Percentiles rank a stretch among this genome's conserved stretches.
phyloP scores from a whole-genome alignment of 179 eudicot species.

The Drosera spatulata region DNA sequence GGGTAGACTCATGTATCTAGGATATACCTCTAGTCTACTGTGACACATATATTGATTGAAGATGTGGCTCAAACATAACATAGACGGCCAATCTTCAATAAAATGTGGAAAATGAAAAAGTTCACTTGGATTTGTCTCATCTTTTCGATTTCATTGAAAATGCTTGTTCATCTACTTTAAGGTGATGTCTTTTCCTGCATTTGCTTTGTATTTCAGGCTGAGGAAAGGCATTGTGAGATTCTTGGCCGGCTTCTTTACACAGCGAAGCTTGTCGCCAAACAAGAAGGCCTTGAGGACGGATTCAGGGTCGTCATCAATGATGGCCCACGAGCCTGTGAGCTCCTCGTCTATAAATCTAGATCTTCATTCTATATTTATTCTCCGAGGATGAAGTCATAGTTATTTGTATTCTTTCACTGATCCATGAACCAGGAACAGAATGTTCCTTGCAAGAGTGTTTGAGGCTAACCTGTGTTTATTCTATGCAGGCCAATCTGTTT shows the following conservation, averaged over 20 bases:
- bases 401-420: too few relatives aligned
- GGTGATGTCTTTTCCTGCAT: background rate
- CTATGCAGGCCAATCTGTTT: conserved; percentile 80
- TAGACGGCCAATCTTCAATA: too few relatives aligned
- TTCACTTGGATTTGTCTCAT: too few relatives aligned
- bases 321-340: conserved; percentile 79
- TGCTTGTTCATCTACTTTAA: background rate
- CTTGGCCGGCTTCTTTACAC: conserved; percentile 48
- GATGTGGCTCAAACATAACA: too few relatives aligned
- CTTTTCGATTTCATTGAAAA: background rate
- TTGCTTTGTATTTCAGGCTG: conserved; percentile 43
- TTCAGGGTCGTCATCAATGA: conserved; percentile 86
- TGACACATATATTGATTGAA: too few relatives aligned
- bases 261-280: conserved; percentile 80
- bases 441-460: background rate
- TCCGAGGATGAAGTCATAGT: background rate
- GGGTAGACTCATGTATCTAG: too few relatives aligned
- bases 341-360: background rate
- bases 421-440: background rate
- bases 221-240: conserved; percentile 37
- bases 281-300: conserved; percentile 91
- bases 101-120: too few relatives aligned
- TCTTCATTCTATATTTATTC: background rate
- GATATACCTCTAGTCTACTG: too few relatives aligned
- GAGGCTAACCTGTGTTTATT: background rate